Conservation (phyloP, 176 grass and related monocot species). For the Leersia perrieri region DNA sequence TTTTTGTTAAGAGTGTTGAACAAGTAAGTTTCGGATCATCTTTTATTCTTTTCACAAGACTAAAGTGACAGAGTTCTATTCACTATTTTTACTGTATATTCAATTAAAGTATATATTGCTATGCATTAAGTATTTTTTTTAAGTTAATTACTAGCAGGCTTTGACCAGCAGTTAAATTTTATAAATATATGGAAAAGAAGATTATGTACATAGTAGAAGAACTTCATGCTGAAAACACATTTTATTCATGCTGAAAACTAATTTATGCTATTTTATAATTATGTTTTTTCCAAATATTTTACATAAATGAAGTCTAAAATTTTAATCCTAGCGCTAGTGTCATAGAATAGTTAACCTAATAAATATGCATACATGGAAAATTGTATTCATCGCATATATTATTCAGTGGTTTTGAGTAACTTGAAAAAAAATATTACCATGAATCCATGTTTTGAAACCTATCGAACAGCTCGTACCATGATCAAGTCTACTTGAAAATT, state of each 20-base stretch:
- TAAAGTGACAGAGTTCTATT: neutral
- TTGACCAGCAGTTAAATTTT: no score
- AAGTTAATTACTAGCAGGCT: no score
- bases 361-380: neutral
- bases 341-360: neutral
- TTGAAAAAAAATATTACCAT: neutral
- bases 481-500: neutral
- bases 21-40: conserved; percentile 27
- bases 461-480: neutral
- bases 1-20: conserved; percentile 59
- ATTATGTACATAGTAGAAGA: no score
- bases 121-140: no score
- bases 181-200: no score
- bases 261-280: no score
- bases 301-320: neutral
- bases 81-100: neutral
- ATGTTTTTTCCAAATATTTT: neutral
- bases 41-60: neutral
- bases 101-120: neutral
- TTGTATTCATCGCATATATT: neutral
- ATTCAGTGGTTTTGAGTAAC: neutral
- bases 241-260: no score
- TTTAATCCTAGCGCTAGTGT: neutral
- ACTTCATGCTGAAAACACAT: no score
- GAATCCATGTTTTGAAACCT: neutral